Percentiles rank a stretch among this genome's conserved stretches.
Conservation (phyloP, 2,329 filamentous ascomycete genomes). For the Mycocentrospora acerina region DNA sequence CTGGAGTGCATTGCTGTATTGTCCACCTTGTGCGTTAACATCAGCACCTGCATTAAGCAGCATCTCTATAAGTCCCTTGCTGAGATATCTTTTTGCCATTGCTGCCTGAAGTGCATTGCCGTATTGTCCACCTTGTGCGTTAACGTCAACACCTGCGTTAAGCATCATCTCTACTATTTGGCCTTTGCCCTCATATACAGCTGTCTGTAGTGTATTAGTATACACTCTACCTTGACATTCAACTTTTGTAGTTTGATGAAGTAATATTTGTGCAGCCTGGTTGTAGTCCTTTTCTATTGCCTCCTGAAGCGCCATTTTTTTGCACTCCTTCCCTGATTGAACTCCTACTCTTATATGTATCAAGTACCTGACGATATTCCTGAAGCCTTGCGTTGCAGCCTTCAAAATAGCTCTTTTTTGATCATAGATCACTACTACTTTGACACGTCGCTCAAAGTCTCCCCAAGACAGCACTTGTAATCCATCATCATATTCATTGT, state of each 20-base stretch:
- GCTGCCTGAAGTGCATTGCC: slow-evolving; percentile 2
- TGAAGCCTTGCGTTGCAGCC: slow-evolving; percentile 1
- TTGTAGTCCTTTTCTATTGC: background rate
- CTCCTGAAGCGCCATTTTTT: too few relatives aligned
- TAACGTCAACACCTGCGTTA: slow-evolving; percentile 1
- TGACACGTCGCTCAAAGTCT: background rate
- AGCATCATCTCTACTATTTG: slow-evolving; percentile 1
- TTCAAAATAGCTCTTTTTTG: background rate
- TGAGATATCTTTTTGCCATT: background rate
- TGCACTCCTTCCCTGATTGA: too few relatives aligned
- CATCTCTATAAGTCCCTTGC: background rate
- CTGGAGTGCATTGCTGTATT: background rate
- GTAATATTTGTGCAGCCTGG: background rate
- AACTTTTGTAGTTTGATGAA: background rate
- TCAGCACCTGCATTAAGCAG: background rate
- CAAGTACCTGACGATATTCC: slow-evolving; percentile 1
- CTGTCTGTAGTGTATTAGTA: background rate
- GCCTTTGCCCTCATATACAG: background rate
- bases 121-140: slow-evolving; percentile 1
- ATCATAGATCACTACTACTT: slow-evolving; percentile 1
- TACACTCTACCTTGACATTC: background rate
- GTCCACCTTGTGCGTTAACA: background rate
- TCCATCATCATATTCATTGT: background rate
- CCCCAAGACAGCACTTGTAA: slow-evolving; percentile 3
- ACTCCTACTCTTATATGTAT: background rate